Evolutionary conservation across 2,329 filamentous ascomycete genomes (phyloP), one percentile per base, ranked within the genome.

Genomic region (Alternaria metachromatica): DNA sequence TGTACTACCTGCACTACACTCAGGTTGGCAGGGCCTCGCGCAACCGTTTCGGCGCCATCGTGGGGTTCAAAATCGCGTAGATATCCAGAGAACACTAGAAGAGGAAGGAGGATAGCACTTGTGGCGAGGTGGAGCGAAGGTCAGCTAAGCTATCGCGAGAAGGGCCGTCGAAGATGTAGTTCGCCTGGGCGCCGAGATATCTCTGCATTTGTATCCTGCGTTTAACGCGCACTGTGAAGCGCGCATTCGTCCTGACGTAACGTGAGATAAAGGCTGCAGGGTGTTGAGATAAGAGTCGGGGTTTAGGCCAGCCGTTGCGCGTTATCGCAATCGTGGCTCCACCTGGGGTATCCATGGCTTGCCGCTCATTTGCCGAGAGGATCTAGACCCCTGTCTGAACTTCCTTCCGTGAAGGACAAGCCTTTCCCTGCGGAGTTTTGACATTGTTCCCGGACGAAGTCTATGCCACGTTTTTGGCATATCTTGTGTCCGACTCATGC

Each of bases 101-200:
- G 53, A 23, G 61, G 63, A 53, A 66, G 61, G 63, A 62, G 54
- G 23, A 18, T 64, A 46, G 37, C 20, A 56, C 55, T 44, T 55
- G 23, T 48, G 21, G 15, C 45, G 6, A 45, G n/a, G 37, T 57
- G 46, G 41, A 48, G 43, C 18, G 13, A 20, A 54, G 44, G 5
- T 43, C 23, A 57, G 44, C 48, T 55, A 50, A 51, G 43, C 58
- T 50, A 51, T 33, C 49, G 48, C 44, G 54, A 58, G 46, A 45
- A 54, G 26, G 51, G 55, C 33, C 41, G 44, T 50, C 54, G 43
- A 65, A 50, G 53, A 54, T 48, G 51, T 50, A 48, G 60, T 60
- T 60, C 64, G 41, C 26, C 72, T 75, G 56, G 72, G 72, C 69
- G 71, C 71, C 71, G 48, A 73, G 72, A 55, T 50, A 62, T 46